phyloP scores from a whole-genome alignment of 2,329 filamentous ascomycete genomes.

The Penicillium sp. region DNA sequence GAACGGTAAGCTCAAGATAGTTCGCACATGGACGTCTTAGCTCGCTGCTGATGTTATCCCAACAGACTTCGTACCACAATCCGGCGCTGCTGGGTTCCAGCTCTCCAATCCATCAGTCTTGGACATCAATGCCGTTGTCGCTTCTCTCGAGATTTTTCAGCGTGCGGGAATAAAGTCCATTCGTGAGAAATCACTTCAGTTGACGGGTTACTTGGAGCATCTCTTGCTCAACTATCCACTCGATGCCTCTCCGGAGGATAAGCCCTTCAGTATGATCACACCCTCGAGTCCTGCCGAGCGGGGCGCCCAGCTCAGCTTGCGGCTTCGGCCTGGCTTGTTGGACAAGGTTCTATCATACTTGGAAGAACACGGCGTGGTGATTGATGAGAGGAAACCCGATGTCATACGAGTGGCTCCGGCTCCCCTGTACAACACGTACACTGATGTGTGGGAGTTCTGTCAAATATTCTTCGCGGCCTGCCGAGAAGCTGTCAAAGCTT shows the following conservation, averaged over 20 bases:
- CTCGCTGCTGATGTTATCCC: slow-evolving; percentile 1
- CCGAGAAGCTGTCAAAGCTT: slow-evolving; percentile 28
- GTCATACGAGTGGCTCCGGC: slow-evolving; percentile 79
- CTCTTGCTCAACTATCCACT: slow-evolving; percentile 47
- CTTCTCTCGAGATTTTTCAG: slow-evolving; percentile 67
- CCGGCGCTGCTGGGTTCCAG: slow-evolving; percentile 75
- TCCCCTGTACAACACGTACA: slow-evolving; percentile 75
- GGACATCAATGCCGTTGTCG: slow-evolving; percentile 68
- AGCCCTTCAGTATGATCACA: slow-evolving; percentile 60
- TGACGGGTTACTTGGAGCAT: slow-evolving; percentile 72
- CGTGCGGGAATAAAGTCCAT: slow-evolving; percentile 64
- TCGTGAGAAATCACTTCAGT: slow-evolving; percentile 61
- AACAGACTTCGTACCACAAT: slow-evolving; percentile 63
- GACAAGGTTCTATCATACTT: slow-evolving; percentile 61
- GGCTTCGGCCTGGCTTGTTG: slow-evolving; percentile 61
- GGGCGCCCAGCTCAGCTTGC: slow-evolving; percentile 72
- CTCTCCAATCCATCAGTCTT: slow-evolving; percentile 77
- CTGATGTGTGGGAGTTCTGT: slow-evolving; percentile 62
- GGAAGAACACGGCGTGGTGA: slow-evolving; percentile 63
- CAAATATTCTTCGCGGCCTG: slow-evolving; percentile 49
- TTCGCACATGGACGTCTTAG: background rate
- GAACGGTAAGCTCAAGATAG: slow-evolving; percentile 44
- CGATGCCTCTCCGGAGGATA: slow-evolving; percentile 23
- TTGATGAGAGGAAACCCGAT: slow-evolving; percentile 78
- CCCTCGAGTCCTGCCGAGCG: slow-evolving; percentile 61